Base-by-base conservation (phyloP, 2,329 filamentous ascomycete genomes). In the Onygenales sp. region DNA sequence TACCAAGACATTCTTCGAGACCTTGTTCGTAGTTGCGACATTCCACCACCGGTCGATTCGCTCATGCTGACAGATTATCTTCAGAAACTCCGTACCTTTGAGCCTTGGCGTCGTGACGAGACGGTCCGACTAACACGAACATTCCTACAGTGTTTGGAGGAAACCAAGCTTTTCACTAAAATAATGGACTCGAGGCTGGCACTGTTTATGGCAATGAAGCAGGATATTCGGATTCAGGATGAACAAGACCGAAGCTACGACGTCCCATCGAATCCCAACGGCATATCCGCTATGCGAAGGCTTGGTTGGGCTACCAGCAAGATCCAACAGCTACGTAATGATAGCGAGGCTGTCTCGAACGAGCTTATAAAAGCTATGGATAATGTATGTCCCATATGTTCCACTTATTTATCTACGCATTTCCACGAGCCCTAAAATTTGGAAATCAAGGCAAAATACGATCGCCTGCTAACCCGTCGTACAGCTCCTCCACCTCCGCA, bases 1-100 rank as follows among this genome's bases (percentile, higher is more conserved):
- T 49, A 49, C 47, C 47, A 49, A 27, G 36, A 49, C 36, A 49
- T 49, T 49, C 47, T 49, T 40, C 47, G 47, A 31, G 47, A 49
- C 21, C 36, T 49, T 49, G 47, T 49, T 49, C 32, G 47, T 49
- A 49, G 47, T n/a, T 9, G 47, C 21, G 36, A 40, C 17, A 39
- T 37, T 42, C 17, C 31, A 17, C n/a, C 13, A 32, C 36, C 17
- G 31, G 17, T 21, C 21, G 21, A 32, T 49, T 40, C 47, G 36
- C 14, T 13, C 14, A 49, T 49, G 14, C 47, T 49, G 21, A 49
- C 47, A 49, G 32, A 36, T 31, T 39, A 6, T 2, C 40, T 39
- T n/a, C 47, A 49, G 47, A 49, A 49, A 49, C 36, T 49, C 5
- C 47, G 47, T 6, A 49, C 47, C 11, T 49, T 39, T 49, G 47